Conservation (phyloP, 139 green algal species). For the Micromonas pusilla region DNA sequence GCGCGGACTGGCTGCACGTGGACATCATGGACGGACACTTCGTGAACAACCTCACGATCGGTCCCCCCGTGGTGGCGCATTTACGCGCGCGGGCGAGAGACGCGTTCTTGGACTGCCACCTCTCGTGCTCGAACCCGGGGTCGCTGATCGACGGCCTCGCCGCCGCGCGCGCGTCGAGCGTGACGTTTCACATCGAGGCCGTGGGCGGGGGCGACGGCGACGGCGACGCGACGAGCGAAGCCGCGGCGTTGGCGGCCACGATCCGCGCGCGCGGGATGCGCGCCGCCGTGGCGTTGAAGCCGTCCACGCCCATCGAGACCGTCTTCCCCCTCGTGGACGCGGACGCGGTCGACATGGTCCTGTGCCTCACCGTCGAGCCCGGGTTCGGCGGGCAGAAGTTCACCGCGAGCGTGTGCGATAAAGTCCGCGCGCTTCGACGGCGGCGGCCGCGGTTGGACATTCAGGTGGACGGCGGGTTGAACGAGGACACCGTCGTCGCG, state of each 20-base stretch:
- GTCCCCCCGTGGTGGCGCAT: slow-evolving; percentile 55
- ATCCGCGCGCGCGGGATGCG: slow-evolving; percentile 56
- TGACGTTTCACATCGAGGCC: slow-evolving; percentile 19
- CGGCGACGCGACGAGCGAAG: neutral
- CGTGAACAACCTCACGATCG: slow-evolving; percentile 90
- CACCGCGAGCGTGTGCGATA: neutral
- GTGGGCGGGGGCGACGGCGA: neutral
- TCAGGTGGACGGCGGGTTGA: slow-evolving; percentile 31
- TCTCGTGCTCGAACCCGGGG: slow-evolving; percentile 49
- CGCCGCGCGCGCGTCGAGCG: neutral
- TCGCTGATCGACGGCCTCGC: slow-evolving; percentile 67
- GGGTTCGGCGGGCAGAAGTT: slow-evolving; percentile 79
- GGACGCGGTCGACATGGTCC: slow-evolving; percentile 54
- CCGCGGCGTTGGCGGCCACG: neutral
- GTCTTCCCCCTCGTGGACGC: slow-evolving; percentile 29
- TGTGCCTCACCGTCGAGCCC: slow-evolving; percentile 76
- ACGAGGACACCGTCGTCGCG: slow-evolving; percentile 3
- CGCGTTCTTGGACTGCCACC: slow-evolving; percentile 83
- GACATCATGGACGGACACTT: slow-evolving; percentile 85
- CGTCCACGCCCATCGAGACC: slow-evolving; percentile 43
- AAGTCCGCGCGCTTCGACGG: slow-evolving; percentile 7
- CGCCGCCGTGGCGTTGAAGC: slow-evolving; percentile 66
- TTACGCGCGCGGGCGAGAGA: neutral
- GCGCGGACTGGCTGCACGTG: slow-evolving; percentile 73
- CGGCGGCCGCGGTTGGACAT: slow-evolving; percentile 20